These are phyloP conservation scores for Azolla pinnata DNA, from an alignment of 75 land plant species.

Conservation along the genomic window DNA sequence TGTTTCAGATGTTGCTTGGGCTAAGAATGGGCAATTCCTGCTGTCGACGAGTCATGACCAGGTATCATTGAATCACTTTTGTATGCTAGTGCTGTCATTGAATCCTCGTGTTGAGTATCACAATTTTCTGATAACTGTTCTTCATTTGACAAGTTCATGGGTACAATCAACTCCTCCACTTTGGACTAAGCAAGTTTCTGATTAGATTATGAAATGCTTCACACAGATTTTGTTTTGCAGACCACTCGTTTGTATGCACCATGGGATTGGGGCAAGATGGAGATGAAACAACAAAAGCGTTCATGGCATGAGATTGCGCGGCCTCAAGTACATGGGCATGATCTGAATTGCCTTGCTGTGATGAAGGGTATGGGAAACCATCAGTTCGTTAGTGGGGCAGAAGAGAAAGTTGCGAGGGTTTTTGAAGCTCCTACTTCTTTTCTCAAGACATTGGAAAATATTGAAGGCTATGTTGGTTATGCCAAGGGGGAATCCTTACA, in stretches of 20 bases:
- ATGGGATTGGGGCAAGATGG: slow-evolving; percentile 37
- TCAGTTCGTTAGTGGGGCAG: slow-evolving; percentile 92
- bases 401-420: slow-evolving; percentile 95
- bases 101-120: no score
- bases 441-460: slow-evolving; percentile 59
- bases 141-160: no score
- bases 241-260: slow-evolving; percentile 78
- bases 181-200: no score
- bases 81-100: no score
- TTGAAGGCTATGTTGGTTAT: slow-evolving; percentile 22
- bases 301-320: slow-evolving; percentile 95
- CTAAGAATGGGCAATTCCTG: slow-evolving; percentile 54
- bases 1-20: slow-evolving; percentile 78
- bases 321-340: slow-evolving; percentile 99
- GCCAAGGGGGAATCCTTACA: slow-evolving; percentile 8
- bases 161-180: no score
- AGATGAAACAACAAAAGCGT: neutral
- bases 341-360: slow-evolving; percentile 70
- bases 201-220: neutral
- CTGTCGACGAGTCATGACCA: slow-evolving; percentile 97
- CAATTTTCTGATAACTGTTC: no score
- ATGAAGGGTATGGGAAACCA: slow-evolving; percentile 75
- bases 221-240: slow-evolving; percentile 30
- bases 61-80: no score
- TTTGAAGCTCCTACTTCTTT: slow-evolving; percentile 93